Percentiles rank a stretch among this genome's conserved stretches.
Evolutionary conservation across 441 rosid genomes (phyloP).

Genomic region (Erodium texanum): DNA sequence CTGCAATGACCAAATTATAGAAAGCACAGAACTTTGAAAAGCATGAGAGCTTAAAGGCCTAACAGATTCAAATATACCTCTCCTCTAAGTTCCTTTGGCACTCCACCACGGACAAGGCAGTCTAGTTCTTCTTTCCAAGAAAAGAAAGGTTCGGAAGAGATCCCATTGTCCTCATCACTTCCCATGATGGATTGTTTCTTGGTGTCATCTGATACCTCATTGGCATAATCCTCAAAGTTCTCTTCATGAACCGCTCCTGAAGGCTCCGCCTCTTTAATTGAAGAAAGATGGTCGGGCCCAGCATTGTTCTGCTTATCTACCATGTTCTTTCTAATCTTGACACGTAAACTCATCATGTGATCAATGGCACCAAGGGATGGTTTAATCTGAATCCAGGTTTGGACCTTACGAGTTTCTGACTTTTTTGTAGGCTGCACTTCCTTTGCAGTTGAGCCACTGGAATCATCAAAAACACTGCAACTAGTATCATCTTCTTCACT

Average conservation of each 20-base stretch:
- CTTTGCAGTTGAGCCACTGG: slow-evolving; percentile 19
- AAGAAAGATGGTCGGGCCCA: slow-evolving; percentile 25
- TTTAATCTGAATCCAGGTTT: slow-evolving; percentile 44
- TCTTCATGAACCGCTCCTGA: slow-evolving; percentile 15
- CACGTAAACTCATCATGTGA: slow-evolving; percentile 47
- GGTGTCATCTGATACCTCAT: slow-evolving; percentile 22
- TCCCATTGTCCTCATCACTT: slow-evolving; percentile 16
- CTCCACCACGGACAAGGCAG: slow-evolving; percentile 63
- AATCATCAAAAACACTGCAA: slow-evolving; percentile 22
- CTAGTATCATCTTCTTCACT: slow-evolving; percentile 30
- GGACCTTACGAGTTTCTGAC: slow-evolving; percentile 27
- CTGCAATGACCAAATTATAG: slow-evolving; percentile 30
- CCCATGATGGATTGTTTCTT: slow-evolving; percentile 17
- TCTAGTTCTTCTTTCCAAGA: slow-evolving; percentile 59
- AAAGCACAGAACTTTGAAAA: slow-evolving; percentile 7
- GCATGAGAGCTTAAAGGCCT: slow-evolving; percentile 10
- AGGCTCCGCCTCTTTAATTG: slow-evolving; percentile 19
- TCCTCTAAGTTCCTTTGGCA: slow-evolving; percentile 66
- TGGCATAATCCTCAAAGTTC: slow-evolving; percentile 28
- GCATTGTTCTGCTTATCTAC: slow-evolving; percentile 19
- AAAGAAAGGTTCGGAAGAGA: slow-evolving; percentile 30
- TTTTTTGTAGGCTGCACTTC: slow-evolving; percentile 31
- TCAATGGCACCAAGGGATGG: slow-evolving; percentile 43
- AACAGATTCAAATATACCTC: slow-evolving; percentile 37
- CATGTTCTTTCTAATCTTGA: slow-evolving; percentile 30